Evolutionary conservation across 345 rosid genomes (phyloP).

Genomic region (Aegle marmelos): DNA sequence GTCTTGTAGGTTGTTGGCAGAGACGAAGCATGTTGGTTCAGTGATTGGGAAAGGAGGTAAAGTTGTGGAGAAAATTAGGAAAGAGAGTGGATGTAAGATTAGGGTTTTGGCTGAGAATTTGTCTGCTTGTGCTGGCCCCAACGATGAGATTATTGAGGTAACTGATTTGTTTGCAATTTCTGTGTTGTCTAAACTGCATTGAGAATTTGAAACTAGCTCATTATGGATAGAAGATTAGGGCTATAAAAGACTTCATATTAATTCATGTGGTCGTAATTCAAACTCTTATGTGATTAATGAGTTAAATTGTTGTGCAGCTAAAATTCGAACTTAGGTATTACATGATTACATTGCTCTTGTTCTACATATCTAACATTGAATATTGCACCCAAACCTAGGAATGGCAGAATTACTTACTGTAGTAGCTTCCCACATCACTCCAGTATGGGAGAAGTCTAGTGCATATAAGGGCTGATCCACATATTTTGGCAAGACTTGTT

Average conservation of each 20-base stretch:
- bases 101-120: constrained; percentile 62
- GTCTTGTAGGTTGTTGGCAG: constrained; percentile 72
- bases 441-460: too few species aligned
- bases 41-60: constrained; percentile 91
- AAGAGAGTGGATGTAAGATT: constrained; percentile 67
- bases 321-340: not conserved
- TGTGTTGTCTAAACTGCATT: not conserved
- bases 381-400: not conserved
- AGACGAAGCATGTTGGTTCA: constrained; percentile 64
- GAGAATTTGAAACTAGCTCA: not conserved
- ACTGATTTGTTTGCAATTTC: not conserved
- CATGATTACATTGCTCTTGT: not conserved
- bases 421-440: too few species aligned
- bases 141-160: constrained; percentile 89
- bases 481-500: too few species aligned
- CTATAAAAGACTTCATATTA: not conserved
- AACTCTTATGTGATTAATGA: not conserved
- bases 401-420: not conserved
- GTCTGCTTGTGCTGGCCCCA: constrained; percentile 57
- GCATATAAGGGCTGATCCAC: too few species aligned
- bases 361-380: not conserved
- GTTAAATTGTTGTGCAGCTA: not conserved
- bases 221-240: not conserved
- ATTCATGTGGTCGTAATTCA: not conserved
- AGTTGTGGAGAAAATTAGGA: constrained; percentile 71